Conservation (phyloP, 78 protist species). For the Polysphondylium violaceum region DNA sequence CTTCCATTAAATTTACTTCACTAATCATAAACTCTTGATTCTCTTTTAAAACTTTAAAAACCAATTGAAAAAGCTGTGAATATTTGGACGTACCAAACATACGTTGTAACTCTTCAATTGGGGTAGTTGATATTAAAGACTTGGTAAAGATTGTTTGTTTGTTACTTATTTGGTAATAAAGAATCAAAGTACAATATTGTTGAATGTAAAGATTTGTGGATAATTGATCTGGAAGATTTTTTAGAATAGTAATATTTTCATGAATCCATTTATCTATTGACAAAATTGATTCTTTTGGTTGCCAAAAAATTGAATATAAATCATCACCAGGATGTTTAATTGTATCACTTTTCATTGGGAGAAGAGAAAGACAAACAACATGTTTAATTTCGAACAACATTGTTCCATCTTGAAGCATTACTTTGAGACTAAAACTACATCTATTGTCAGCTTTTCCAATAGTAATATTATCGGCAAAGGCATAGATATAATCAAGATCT, state of each 20-base stretch:
- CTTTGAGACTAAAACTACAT: not conserved
- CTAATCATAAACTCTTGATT: not conserved
- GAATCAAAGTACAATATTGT: not conserved
- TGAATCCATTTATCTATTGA: not conserved
- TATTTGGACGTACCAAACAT: not conserved
- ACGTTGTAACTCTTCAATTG: not conserved
- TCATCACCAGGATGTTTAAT: constrained; percentile 35
- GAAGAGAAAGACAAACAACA: not conserved
- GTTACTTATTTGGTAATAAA: not conserved
- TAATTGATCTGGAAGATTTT: not conserved
- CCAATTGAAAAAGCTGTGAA: not conserved
- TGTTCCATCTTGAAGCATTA: constrained; percentile 38
- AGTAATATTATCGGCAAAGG: not conserved
- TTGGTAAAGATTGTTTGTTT: not conserved
- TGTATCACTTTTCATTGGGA: not conserved
- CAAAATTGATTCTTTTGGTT: constrained; percentile 44
- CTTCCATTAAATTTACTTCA: too few relatives aligned
- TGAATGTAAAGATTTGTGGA: not conserved
- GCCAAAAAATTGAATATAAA: not conserved
- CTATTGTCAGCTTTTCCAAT: not conserved
- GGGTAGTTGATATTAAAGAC: not conserved
- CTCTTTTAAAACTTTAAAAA: not conserved
- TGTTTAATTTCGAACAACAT: not conserved
- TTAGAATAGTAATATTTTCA: not conserved
- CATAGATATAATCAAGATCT: not conserved